phyloP scores from a whole-genome alignment of 2,329 filamentous ascomycete genomes.

The Ramichloridium luteum region DNA sequence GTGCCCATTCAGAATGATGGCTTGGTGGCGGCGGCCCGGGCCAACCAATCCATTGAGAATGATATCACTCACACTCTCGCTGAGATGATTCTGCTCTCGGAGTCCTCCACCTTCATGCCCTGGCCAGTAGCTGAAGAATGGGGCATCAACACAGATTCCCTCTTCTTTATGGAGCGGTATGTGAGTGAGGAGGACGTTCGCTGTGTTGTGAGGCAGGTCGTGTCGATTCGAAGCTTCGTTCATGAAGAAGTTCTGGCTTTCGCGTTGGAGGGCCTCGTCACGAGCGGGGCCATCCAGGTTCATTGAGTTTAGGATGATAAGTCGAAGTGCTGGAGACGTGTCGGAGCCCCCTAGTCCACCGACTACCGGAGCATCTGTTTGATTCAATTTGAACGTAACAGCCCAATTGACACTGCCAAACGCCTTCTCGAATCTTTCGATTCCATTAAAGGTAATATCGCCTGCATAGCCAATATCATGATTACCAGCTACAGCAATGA shows the following conservation, averaged over 20 bases:
- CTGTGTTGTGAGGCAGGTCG: conserved; percentile 20
- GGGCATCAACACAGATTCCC: conserved; percentile 72
- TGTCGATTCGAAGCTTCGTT: conserved; percentile 11
- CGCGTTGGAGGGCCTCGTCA: conserved; percentile 53
- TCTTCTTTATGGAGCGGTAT: conserved; percentile 76
- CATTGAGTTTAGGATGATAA: conserved; percentile 84
- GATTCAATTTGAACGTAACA: conserved; percentile 48
- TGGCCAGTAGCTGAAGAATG: conserved; percentile 68
- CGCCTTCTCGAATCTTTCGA: conserved; percentile 67
- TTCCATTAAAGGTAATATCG: conserved; percentile 63
- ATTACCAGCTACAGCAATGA: conserved; percentile 88
- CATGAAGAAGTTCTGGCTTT: conserved; percentile 69
- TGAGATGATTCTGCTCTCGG: conserved; percentile 85
- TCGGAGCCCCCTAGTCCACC: conserved; percentile 9
- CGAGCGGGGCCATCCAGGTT: conserved; percentile 78
- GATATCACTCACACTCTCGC: conserved; percentile 50
- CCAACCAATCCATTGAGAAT: conserved; percentile 80
- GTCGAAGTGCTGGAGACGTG: conserved; percentile 54
- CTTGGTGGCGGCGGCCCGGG: conserved; percentile 56
- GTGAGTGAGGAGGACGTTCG: conserved; percentile 80
- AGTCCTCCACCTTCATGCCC: conserved; percentile 54
- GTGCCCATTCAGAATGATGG: conserved; percentile 81
- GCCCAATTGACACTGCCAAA: conserved; percentile 92
- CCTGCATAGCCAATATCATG: conserved; percentile 96
- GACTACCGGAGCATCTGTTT: conserved; percentile 18